phyloP scores from a whole-genome alignment of 2,329 filamentous ascomycete genomes.

The Pseudogymnoascus sp. region DNA sequence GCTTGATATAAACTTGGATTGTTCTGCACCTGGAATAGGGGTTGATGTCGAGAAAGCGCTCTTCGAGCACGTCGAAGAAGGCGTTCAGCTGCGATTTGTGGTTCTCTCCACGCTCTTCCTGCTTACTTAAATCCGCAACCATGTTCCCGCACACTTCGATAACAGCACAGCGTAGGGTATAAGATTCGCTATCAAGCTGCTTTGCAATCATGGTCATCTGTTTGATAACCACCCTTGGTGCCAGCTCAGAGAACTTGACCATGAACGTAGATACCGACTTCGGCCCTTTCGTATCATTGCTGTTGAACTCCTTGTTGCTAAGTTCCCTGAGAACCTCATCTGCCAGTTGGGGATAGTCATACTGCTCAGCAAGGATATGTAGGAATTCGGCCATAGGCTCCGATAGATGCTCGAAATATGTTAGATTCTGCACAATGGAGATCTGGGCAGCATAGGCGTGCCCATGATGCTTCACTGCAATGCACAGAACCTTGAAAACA shows the following conservation, averaged over 20 bases:
- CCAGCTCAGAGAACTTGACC: slow-evolving; percentile 84
- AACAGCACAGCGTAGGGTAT: slow-evolving; percentile 85
- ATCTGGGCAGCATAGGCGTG: slow-evolving; percentile 96
- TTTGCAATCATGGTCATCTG: slow-evolving; percentile 95
- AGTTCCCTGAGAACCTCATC: slow-evolving; percentile 92
- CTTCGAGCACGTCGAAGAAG: slow-evolving; percentile 94
- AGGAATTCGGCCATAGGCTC: slow-evolving; percentile 99
- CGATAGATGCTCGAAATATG: slow-evolving; percentile 97
- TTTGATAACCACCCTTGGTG: slow-evolving; percentile 87
- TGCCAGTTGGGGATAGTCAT: slow-evolving; percentile 91
- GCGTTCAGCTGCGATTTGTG: slow-evolving; percentile 92
- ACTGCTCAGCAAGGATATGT: slow-evolving; percentile 92
- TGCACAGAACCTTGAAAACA: slow-evolving; percentile 92
- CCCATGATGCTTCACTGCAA: slow-evolving; percentile 95
- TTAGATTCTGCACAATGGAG: slow-evolving; percentile 93
- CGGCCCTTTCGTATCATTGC: slow-evolving; percentile 87
- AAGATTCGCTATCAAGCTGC: slow-evolving; percentile 93
- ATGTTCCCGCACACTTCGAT: slow-evolving; percentile 98
- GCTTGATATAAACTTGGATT: slow-evolving; percentile 85
- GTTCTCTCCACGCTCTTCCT: slow-evolving; percentile 86
- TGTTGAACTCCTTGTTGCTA: slow-evolving; percentile 97
- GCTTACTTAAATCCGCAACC: slow-evolving; percentile 80
- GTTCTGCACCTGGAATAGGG: slow-evolving; percentile 89
- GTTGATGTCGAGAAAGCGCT: slow-evolving; percentile 92
- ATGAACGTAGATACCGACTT: slow-evolving; percentile 96